Conservation (phyloP, 1,284 basidiomycete genomes). For the Puccinia coronata region DNA sequence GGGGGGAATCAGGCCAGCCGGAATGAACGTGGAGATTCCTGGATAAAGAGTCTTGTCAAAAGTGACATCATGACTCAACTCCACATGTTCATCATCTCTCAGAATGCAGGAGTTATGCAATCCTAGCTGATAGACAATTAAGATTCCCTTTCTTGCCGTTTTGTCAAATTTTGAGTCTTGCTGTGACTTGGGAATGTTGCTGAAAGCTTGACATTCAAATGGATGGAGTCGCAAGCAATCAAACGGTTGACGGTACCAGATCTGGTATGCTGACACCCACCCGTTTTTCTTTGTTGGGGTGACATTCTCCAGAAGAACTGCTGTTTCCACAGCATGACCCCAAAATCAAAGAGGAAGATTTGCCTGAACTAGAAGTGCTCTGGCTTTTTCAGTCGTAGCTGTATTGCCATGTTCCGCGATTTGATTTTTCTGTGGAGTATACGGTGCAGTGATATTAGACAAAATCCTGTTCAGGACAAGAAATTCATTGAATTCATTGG, state of each 20-base stretch:
- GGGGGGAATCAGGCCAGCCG: neutral
- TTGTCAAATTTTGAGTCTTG: neutral
- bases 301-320: too few relatives aligned
- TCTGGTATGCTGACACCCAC: neutral
- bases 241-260: neutral
- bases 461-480: conserved; percentile 50
- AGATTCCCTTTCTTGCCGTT: neutral
- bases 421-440: conserved; percentile 5
- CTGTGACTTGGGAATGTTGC: neutral
- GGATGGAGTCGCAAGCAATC: neutral
- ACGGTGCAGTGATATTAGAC: too few relatives aligned
- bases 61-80: conserved; percentile 9
- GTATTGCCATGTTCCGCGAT: neutral
- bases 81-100: neutral
- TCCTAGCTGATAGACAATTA: conserved; percentile 27
- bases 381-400: conserved; percentile 12
- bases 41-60: too few relatives aligned
- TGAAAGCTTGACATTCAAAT: conserved; percentile 15
- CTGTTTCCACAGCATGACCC: too few relatives aligned
- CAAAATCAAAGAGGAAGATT: neutral
- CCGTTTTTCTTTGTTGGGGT: too few relatives aligned
- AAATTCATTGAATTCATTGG: conserved; percentile 54
- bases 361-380: neutral
- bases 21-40: too few relatives aligned
- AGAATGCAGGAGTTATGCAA: conserved; percentile 1